Conservation (phyloP, 1,284 basidiomycete species). For the Ganoderma multipileum region DNA sequence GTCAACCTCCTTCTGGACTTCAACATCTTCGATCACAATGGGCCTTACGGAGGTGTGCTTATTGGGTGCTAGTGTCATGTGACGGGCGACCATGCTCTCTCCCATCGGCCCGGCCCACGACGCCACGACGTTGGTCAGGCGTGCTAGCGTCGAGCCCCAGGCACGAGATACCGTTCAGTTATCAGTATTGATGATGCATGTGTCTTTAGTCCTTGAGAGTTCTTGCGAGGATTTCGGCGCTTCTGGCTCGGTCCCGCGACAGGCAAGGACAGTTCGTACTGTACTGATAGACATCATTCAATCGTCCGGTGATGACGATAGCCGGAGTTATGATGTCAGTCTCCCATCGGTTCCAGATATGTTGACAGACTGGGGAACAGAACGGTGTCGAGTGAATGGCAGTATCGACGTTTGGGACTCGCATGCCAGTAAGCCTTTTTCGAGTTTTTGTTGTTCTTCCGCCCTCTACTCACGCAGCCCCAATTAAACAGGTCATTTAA, state of each 20-base stretch:
- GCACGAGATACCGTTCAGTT: neutral
- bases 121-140: neutral
- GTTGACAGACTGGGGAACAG: neutral
- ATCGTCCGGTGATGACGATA: neutral
- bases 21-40: constrained; percentile 52
- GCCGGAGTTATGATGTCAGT: neutral
- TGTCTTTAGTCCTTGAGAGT: neutral
- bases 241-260: neutral
- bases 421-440: neutral
- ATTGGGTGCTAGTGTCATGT: constrained; percentile 41
- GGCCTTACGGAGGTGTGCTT: constrained; percentile 61
- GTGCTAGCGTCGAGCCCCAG: neutral
- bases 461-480: neutral
- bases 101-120: neutral
- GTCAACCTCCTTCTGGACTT: constrained; percentile 55
- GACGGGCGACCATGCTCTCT: neutral
- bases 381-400: neutral
- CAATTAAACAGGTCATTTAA: neutral
- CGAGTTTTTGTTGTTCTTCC: neutral
- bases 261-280: neutral
- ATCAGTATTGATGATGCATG: neutral
- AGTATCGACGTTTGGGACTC: neutral
- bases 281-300: neutral
- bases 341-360: neutral
- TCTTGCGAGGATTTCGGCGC: neutral